Evolutionary conservation across 495 filamentous ascomycete species (phyloP).

Genomic region (Articulospora tetracladia): DNA sequence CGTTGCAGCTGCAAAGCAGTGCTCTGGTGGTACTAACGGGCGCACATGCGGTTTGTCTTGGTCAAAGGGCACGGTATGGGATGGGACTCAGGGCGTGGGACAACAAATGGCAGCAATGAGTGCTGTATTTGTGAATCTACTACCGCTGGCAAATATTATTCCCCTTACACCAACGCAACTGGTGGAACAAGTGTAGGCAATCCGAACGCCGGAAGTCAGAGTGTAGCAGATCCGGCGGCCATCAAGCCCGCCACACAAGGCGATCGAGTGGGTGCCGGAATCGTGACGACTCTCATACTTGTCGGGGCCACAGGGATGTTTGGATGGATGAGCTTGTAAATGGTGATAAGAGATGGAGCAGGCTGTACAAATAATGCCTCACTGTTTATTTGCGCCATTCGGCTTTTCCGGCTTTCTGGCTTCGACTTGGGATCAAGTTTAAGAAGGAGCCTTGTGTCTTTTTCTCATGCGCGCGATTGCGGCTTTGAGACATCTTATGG

Average conservation of each 20-base stretch:
- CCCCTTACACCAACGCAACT: constrained; percentile 57
- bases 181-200: constrained; percentile 77
- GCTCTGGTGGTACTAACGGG: constrained; percentile 51
- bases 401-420: too few relatives aligned
- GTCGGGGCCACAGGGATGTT: constrained; percentile 21
- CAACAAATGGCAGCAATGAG: constrained; percentile 58
- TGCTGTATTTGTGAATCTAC: constrained; percentile 38
- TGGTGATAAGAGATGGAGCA: not conserved
- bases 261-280: constrained; percentile 59
- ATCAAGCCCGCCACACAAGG: constrained; percentile 32
- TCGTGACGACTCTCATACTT: constrained; percentile 48
- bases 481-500: not conserved
- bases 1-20: constrained; percentile 64
- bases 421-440: too few relatives aligned
- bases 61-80: constrained; percentile 51
- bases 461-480: not conserved
- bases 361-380: not conserved
- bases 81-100: constrained; percentile 57
- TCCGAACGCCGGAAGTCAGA: constrained; percentile 54
- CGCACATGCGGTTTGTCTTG: constrained; percentile 65
- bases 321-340: constrained; percentile 25
- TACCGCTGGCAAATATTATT: not conserved
- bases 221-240: constrained; percentile 16
- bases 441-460: not conserved
- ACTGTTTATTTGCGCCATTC: not conserved